Conservation (phyloP, 352 stramenopile species). For the Phytophthora capsici region DNA sequence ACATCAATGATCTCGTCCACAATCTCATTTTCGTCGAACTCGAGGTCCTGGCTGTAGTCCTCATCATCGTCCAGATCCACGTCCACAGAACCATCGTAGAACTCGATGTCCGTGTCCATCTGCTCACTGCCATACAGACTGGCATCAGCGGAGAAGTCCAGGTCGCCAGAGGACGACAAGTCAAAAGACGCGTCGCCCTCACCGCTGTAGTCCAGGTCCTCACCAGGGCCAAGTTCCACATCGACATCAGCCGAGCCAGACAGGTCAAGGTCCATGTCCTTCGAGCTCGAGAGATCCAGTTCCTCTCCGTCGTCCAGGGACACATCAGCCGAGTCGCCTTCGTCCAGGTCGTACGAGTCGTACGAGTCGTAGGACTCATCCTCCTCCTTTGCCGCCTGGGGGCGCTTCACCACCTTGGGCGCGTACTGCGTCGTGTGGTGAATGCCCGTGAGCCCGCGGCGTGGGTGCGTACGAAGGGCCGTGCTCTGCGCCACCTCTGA, state of each 20-base stretch:
- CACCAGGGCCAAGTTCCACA: constrained; percentile 34
- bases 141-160: constrained; percentile 39
- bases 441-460: constrained; percentile 27
- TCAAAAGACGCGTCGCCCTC: constrained; percentile 33
- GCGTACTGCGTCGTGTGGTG: constrained; percentile 44
- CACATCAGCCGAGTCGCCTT: constrained; percentile 24
- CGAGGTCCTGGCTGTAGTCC: constrained; percentile 58
- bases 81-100: constrained; percentile 43
- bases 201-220: constrained; percentile 39
- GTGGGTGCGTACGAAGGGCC: constrained; percentile 34
- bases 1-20: constrained; percentile 61
- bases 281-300: constrained; percentile 32
- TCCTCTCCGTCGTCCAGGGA: constrained; percentile 25
- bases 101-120: constrained; percentile 42
- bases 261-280: constrained; percentile 32
- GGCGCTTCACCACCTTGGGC: constrained; percentile 36
- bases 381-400: constrained; percentile 13
- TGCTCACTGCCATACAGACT: constrained; percentile 35
- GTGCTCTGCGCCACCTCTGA: constrained; percentile 20
- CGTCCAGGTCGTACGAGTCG: constrained; percentile 31
- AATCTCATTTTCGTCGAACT: constrained; percentile 44
- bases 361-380: constrained; percentile 33
- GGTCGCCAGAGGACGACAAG: constrained; percentile 17
- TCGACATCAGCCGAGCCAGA: constrained; percentile 29
- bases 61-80: constrained; percentile 54